Evolutionary conservation across 1,284 basidiomycete species (phyloP), one percentile per base, ranked within the genome.

Genomic region (Moesziomyces antarcticus): DNA sequence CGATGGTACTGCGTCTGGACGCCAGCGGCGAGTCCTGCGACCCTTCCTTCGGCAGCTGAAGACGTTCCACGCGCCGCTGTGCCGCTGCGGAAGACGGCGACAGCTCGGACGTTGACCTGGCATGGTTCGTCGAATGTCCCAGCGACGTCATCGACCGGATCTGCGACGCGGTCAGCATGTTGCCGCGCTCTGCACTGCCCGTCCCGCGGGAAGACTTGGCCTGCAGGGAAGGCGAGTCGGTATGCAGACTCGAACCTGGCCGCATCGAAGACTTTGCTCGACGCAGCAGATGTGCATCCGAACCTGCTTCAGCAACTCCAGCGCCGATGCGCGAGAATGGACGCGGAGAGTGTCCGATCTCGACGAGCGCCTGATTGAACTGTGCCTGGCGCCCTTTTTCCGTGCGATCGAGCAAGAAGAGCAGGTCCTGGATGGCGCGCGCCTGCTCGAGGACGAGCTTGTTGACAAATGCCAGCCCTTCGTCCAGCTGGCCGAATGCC

Each of bases 311-410:
- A 33, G 35, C 27, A 4, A 58, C 10, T 8, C 42, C 45, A 21
- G 35, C 52, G 4, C 24, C 30, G 5, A 73, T 59, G 37, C 70
- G 70, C 2, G 70, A 67, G 43, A 73, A 73, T 6, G 63, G 53
- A 33, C 70, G 35, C 0, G 64, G 64, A 21, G 70, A 73, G 22
- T 59, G 70, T 13, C 64, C 70, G 56, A 73, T 50, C 16, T 73
- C 70, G 7, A 62, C 56, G 22, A 73, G 52, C 7, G 62, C 64
- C 43, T 63, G 59, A 30, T 73, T 73, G 70, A 67, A 67, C 21
- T 73, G 70, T 16, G 53, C 50, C 40, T 73, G 71, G n/a, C 71
- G 56, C 52, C 69, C 71, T 58, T 73, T 73, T 43, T 73, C 70
- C 1, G 64, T 67, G 22, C 70, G 54, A 10, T 73, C 70, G 3